Percentiles rank a stretch among this genome's conserved stretches.
Evolutionary conservation across 805 yeast genomes (phyloP).

Genomic region (Pichia phayaonensis): DNA sequence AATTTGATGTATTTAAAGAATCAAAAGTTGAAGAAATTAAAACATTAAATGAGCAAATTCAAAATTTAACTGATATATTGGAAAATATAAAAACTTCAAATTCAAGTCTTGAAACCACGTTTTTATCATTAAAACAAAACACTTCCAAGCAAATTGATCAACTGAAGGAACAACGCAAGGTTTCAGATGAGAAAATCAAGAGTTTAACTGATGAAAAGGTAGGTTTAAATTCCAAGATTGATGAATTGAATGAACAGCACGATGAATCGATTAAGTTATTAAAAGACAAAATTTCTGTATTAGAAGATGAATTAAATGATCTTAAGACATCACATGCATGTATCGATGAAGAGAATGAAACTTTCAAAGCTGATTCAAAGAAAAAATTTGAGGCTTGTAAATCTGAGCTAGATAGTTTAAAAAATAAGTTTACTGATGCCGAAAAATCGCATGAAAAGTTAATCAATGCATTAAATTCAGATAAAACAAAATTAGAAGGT

Average conservation of each 20-base stretch:
- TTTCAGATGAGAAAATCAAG: not conserved
- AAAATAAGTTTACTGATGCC: not conserved
- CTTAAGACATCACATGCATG: not conserved
- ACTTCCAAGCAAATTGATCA: conserved; percentile 1
- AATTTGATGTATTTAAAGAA: not conserved
- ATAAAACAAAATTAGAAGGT: not conserved
- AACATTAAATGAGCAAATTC: not conserved
- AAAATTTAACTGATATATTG: not conserved
- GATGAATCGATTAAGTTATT: not conserved
- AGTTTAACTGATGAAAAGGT: not conserved
- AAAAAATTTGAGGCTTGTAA: not conserved
- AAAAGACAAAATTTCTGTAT: not conserved
- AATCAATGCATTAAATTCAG: not conserved
- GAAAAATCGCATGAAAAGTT: not conserved
- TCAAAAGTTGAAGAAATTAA: not conserved
- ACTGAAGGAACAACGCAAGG: not conserved
- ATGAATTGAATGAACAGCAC: not conserved
- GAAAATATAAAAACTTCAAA: conserved; percentile 1
- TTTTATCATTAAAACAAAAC: not conserved
- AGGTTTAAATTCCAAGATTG: not conserved
- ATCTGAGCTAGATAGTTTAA: not conserved
- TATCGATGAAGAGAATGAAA: not conserved
- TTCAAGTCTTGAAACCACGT: not conserved
- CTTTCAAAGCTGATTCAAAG: not conserved
- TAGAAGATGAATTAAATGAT: not conserved